Evolutionary conservation across 1,284 basidiomycete species (phyloP), one percentile per base, ranked within the genome.

Genomic region (Apiotrichum gracile): DNA sequence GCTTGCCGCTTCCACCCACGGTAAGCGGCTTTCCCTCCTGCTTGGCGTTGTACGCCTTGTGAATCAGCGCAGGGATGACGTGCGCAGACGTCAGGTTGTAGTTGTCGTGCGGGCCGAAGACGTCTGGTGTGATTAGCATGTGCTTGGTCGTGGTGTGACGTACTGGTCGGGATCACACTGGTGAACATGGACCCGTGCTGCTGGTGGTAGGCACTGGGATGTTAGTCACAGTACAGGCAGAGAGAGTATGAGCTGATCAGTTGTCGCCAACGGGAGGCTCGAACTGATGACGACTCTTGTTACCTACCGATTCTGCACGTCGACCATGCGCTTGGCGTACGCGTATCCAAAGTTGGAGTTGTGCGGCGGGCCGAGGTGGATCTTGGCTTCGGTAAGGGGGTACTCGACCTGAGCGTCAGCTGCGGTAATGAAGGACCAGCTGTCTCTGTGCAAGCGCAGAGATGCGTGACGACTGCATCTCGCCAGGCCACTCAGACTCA

Each of bases 291-390:
- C 19, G 10, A 21, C 37, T 19, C 10, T 19, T 21, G 6, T 21
- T 14, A 68, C 84, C 52, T 58, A 91, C 89, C 86, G 88, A 68
- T 93, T 93, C 69, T 91, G 87, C 2, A 92, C 83, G 70, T 93
- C 91, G 4, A 94, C 88, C 78, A 93, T 81, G n/a, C 91, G 81
- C 76, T 94, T 94, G 33, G 88, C 89, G 63, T 93, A 86, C 1
- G 91, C 86, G 64, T 94, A 94, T 17, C 90, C 91, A 76, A 89
- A 92, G 79, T 93, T 93, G 63, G 63, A 64, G 12, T 29, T 79
- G 68, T 93, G 91, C 5, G 91, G 91, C 29, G 87, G 86, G 8
- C 91, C 91, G 34, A 81, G 79, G 73, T 94, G 91, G 54, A 93
- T 85, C 77, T 89, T 91, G 55, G 79, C 82, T 77, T 93, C 91